A percentile compares a stretch with the other conserved stretches of the same genome.
phyloP scores from a whole-genome alignment of 345 rosid genomes.

The Turritis glabra region DNA sequence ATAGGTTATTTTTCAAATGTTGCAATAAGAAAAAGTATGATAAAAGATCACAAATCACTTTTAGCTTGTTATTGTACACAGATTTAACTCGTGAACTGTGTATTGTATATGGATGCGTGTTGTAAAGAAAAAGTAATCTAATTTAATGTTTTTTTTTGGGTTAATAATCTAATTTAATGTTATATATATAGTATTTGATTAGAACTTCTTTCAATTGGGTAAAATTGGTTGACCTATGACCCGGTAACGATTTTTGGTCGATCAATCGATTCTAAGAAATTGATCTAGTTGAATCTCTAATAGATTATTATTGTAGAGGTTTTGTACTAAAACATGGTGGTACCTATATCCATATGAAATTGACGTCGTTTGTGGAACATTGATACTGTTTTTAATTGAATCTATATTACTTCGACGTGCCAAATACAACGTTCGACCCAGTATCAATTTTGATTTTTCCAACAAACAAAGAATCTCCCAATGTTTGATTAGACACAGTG shows the following conservation, averaged over 20 bases:
- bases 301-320: not conserved
- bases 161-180: too few relatives aligned
- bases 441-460: not conserved
- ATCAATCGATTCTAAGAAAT: not conserved
- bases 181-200: not conserved
- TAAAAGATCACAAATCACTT: too few relatives aligned
- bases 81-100: too few relatives aligned
- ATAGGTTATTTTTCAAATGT: too few relatives aligned
- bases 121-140: not conserved
- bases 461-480: not conserved
- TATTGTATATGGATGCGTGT: too few relatives aligned
- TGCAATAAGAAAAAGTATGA: too few relatives aligned
- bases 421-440: constrained; percentile 27
- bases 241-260: not conserved
- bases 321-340: not conserved
- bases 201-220: not conserved
- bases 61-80: too few relatives aligned
- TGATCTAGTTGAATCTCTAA: not conserved
- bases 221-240: not conserved
- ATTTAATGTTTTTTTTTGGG: too few relatives aligned
- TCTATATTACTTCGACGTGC: constrained; percentile 21
- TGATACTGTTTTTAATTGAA: not conserved
- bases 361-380: not conserved
- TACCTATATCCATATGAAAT: not conserved
- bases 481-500: not conserved